Evolutionary conservation across 345 rosid species (phyloP).

Genomic region (Alliaria petiolata): DNA sequence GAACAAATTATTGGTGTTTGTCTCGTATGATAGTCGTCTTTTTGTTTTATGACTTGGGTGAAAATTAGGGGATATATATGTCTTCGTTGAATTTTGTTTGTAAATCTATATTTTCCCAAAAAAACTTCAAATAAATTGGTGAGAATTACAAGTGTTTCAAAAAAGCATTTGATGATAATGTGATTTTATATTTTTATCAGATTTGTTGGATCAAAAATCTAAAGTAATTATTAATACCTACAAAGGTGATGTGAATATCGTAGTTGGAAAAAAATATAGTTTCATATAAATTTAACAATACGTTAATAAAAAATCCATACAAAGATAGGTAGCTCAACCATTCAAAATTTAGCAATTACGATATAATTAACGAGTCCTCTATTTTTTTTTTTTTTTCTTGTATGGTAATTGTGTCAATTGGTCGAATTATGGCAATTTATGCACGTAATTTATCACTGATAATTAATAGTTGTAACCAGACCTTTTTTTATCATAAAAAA

Average conservation of each 20-base stretch:
- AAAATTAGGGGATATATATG: not conserved
- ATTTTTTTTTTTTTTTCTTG: not conserved
- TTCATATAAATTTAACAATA: not conserved
- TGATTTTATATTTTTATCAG: not conserved
- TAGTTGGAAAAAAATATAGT: not conserved
- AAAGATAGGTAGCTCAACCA: not conserved
- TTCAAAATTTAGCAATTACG: not conserved
- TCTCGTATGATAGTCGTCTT: not conserved
- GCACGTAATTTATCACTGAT: not conserved
- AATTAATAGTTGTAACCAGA: not conserved
- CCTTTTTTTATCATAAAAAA: too few relatives aligned
- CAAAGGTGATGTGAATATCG: not conserved
- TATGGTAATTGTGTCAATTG: not conserved
- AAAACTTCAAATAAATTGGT: not conserved
- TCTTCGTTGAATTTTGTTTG: not conserved
- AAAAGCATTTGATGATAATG: not conserved
- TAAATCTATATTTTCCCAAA: not conserved
- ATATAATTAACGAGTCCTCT: not conserved
- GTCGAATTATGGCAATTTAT: not conserved
- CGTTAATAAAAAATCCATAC: not conserved
- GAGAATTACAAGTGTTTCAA: not conserved
- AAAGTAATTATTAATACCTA: not conserved
- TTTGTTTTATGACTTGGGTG: not conserved
- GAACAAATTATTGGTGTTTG: not conserved
- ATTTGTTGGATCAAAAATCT: not conserved